These are phyloP conservation scores for Flueggea neowawraea DNA, from an alignment of 441 rosid genomes.

Conservation along the genomic window DNA sequence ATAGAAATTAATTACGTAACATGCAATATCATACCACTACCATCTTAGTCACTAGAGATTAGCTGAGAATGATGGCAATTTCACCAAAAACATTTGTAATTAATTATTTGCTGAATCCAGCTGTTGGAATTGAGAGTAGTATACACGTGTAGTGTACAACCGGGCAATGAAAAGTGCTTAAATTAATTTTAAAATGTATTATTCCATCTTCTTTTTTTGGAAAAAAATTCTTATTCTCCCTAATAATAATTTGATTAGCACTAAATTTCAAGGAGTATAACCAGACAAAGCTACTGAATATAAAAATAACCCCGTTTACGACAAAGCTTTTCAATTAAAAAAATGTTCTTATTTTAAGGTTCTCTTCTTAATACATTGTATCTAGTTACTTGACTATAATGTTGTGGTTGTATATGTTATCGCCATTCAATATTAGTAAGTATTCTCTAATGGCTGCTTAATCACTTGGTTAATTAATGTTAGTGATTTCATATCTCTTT, in stretches of 20 bases:
- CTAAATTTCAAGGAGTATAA: too few species aligned
- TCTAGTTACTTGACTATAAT: constrained; percentile 14
- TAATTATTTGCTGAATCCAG: constrained; percentile 26
- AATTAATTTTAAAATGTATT: too few species aligned
- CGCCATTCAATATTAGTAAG: not conserved
- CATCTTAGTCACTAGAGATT: constrained; percentile 11
- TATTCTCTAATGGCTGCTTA: constrained; percentile 8
- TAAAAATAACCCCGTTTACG: constrained; percentile 15
- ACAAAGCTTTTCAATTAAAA: constrained; percentile 28
- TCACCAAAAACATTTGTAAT: constrained; percentile 11
- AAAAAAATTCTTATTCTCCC: too few species aligned
- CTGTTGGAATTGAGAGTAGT: constrained; percentile 3
- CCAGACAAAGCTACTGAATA: constrained; percentile 19
- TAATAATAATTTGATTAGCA: too few species aligned
- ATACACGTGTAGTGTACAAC: too few species aligned
- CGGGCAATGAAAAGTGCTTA: too few species aligned
- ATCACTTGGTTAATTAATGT: constrained; percentile 5
- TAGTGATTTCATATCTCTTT: constrained; percentile 8
- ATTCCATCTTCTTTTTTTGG: too few species aligned
- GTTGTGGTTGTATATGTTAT: constrained; percentile 1
- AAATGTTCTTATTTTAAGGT: not conserved
- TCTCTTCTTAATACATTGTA: constrained; percentile 35
- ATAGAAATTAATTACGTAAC: too few species aligned
- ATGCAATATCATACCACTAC: too few species aligned
- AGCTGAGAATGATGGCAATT: constrained; percentile 7